Base-by-base conservation (phyloP, 129 eudicot species). In the Artemisia argyi region DNA sequence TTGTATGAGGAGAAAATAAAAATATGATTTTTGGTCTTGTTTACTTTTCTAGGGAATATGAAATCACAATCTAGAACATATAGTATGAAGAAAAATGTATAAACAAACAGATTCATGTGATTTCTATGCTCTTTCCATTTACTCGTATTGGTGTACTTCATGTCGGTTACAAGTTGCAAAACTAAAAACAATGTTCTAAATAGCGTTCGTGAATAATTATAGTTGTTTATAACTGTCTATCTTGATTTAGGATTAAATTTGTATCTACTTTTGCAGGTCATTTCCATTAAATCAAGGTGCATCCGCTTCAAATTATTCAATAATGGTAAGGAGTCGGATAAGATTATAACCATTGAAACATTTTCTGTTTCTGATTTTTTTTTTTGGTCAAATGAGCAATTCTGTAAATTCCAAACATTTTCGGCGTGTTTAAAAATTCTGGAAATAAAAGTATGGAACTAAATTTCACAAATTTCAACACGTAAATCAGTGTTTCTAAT, bases 241-340 rank as follows among this genome's bases (percentile, higher is more conserved):
- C 49, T 6, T 22, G 66, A 62, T 17, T 28, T 9, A 4, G 11
- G 58, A 15, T 71, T 70, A 44, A 70, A 48, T 55, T 51, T 30
- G 46, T 58, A 35, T 20, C 13, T 58, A 61, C 55, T 32, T 30
- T 76, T 81, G 79, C 98, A 93, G 98, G 88, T 81, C 96, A 15
- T 86, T 76, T 58, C 87, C 92, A n/a, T 55, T 80, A 48, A 81
- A 82, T 78, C 63, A 83, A 22, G 87, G 69, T 12, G 78, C 85
- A 57, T 85, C 80, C 32, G 69, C 84, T 49, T 89, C 86, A 69
- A 83, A 80, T 72, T 75, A 73, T 56, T 80, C 89, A 20, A 68
- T 85, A 64, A 61, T 79, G 83, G 97, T 91, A 54, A 85, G 89
- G 60, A 35, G 12, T 60, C 66, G n/a, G 57, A 13, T 52, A 52